These are phyloP conservation scores for Austroboletus festivus DNA, from an alignment of 768 basidiomycete genomes.

Conservation along the genomic window DNA sequence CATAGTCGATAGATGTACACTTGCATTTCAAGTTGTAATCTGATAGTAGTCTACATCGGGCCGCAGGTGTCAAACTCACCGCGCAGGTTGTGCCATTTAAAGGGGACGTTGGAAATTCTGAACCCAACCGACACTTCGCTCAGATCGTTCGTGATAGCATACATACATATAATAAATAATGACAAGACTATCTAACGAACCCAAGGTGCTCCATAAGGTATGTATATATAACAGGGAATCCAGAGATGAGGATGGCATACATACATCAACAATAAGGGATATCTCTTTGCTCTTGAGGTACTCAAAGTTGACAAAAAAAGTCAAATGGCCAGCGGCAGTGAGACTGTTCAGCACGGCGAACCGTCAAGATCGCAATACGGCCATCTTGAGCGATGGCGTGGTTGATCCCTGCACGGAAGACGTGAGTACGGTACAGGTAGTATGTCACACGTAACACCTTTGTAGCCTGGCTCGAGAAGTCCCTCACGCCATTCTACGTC, in stretches of 20 bases:
- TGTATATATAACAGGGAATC: conserved; percentile 8
- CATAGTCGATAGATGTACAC: conserved; percentile 6
- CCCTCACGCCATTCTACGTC: conserved; percentile 74
- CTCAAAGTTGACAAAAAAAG: not conserved
- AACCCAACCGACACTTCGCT: too few relatives aligned
- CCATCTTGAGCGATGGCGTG: conserved; percentile 83
- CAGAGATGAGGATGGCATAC: conserved; percentile 7
- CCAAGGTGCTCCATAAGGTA: conserved; percentile 6
- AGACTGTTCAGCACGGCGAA: conserved; percentile 41
- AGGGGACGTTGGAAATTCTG: too few relatives aligned
- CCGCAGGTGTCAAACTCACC: too few relatives aligned
- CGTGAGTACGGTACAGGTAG: not conserved
- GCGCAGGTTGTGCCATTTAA: too few relatives aligned
- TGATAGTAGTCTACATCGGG: too few relatives aligned
- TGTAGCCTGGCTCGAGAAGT: conserved; percentile 62
- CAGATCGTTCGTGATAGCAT: not conserved
- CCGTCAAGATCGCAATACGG: conserved; percentile 73
- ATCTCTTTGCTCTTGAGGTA: not conserved
- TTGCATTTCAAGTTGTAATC: not conserved
- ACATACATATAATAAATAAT: conserved; percentile 3
- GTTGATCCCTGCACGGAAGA: conserved; percentile 56
- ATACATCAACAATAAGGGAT: conserved; percentile 4
- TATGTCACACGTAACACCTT: conserved; percentile 44
- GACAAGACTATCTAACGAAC: not conserved
- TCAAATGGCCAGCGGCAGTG: not conserved